A percentile compares a stretch with the other conserved stretches of the same genome.
Conservation (phyloP, 371 early-diverging fungal genomes). For the Chytridium lagenaria region DNA sequence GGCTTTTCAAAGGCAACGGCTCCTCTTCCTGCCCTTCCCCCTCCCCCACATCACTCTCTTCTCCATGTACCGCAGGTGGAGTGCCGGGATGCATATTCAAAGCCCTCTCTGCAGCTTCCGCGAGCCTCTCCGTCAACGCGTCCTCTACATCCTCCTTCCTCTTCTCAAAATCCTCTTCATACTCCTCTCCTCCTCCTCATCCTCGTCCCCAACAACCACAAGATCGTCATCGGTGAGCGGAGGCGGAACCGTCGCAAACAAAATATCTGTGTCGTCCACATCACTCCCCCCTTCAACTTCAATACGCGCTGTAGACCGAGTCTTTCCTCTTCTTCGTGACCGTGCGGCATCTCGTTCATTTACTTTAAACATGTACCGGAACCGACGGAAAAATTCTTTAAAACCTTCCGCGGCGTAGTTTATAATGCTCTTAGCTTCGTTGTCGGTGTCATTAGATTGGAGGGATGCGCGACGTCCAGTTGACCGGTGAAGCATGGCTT, state of each 20-base stretch:
- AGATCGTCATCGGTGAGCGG: no score
- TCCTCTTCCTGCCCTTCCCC: neutral
- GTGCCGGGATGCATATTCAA: conserved; percentile 17
- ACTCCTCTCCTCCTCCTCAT: conserved; percentile 3
- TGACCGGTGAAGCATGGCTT: neutral
- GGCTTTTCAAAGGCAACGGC: conserved; percentile 30
- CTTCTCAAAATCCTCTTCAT: neutral
- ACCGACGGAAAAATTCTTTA: neutral
- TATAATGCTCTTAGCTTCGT: neutral
- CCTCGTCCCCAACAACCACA: no score
- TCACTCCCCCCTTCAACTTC: no score
- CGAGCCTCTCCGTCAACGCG: conserved; percentile 36
- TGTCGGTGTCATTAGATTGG: neutral
- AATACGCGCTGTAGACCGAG: no score
- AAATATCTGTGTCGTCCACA: no score
- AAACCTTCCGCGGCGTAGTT: neutral
- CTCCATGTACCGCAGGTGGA: neutral
- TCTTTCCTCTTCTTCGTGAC: no score
- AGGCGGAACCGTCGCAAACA: no score
- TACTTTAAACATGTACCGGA: neutral
- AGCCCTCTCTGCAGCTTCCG: conserved; percentile 34
- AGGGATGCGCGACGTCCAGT: neutral
- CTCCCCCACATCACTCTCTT: neutral
- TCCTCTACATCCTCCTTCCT: conserved; percentile 27
- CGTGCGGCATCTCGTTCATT: no score